Evolutionary conservation across 106 monocot species (phyloP).

Genomic region (Gastrodia elata): DNA sequence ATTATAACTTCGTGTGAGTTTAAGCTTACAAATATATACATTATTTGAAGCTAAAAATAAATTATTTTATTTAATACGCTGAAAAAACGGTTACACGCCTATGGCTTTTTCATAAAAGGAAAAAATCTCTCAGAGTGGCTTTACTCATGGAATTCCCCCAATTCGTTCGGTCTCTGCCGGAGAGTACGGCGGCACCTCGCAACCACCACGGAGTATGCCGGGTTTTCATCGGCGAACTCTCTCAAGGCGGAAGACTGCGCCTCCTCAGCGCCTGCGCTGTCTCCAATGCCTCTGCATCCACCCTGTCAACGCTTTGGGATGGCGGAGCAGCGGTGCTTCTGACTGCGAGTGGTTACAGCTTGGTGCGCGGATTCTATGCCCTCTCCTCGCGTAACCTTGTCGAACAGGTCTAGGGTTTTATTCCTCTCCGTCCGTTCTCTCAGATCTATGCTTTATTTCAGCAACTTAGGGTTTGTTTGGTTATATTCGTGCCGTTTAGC

Average conservation of each 20-base stretch:
- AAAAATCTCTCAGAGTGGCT: too few relatives aligned
- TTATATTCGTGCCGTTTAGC: too few relatives aligned
- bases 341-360: slow-evolving; percentile 41
- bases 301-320: slow-evolving; percentile 31
- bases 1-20: too few relatives aligned
- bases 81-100: too few relatives aligned
- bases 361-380: slow-evolving; percentile 43
- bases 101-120: too few relatives aligned
- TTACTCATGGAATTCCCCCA: background rate
- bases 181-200: background rate
- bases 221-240: slow-evolving; percentile 4
- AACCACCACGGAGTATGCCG: slow-evolving; percentile 23
- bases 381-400: slow-evolving; percentile 44
- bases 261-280: background rate
- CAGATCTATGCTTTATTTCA: background rate
- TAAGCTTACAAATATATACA: too few relatives aligned
- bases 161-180: background rate
- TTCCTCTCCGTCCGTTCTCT: background rate
- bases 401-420: slow-evolving; percentile 37
- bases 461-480: too few relatives aligned
- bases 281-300: background rate
- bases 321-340: slow-evolving; percentile 29
- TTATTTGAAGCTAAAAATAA: too few relatives aligned
- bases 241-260: background rate
- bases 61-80: too few relatives aligned